phyloP scores from a whole-genome alignment of 1,284 basidiomycete species.

The Ceratobasidium papillatum region DNA sequence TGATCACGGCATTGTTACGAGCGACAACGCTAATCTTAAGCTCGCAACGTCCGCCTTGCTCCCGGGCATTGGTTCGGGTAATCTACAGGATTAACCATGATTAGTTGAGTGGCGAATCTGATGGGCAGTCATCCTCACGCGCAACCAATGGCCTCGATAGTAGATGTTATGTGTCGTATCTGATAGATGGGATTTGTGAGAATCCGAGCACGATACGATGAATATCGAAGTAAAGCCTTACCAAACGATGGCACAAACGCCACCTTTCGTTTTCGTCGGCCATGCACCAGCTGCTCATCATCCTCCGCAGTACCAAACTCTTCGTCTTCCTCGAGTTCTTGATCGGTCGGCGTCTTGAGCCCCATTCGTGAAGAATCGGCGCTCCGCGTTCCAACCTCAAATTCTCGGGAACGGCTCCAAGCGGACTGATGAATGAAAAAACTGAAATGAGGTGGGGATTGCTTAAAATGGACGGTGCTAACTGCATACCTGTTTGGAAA shows the following conservation, averaged over 20 bases:
- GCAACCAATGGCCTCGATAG: constrained; percentile 84
- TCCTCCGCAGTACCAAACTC: constrained; percentile 57
- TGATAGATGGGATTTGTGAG: constrained; percentile 34
- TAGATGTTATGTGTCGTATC: constrained; percentile 87
- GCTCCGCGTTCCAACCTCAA: constrained; percentile 83
- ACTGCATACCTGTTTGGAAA: constrained; percentile 66
- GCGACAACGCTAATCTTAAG: constrained; percentile 87
- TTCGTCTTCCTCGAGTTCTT: constrained; percentile 76
- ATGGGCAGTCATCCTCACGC: constrained; percentile 59
- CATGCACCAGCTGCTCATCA: constrained; percentile 64
- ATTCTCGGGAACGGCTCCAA: constrained; percentile 61
- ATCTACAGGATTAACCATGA: constrained; percentile 58
- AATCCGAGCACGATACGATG: neutral
- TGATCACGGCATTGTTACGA: constrained; percentile 82
- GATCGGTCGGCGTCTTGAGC: constrained; percentile 40
- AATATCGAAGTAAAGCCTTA: constrained; percentile 52
- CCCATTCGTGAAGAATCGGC: constrained; percentile 61
- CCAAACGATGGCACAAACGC: constrained; percentile 78
- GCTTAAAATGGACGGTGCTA: constrained; percentile 34
- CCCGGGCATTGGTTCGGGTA: constrained; percentile 76
- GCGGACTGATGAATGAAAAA: constrained; percentile 46
- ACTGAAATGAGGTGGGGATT: neutral
- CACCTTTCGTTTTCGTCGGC: constrained; percentile 75
- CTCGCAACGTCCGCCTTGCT: constrained; percentile 67
- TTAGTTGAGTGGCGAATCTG: constrained; percentile 45